Conservation (phyloP, 1,284 basidiomycete species). For the Ustilago xerochloae region DNA sequence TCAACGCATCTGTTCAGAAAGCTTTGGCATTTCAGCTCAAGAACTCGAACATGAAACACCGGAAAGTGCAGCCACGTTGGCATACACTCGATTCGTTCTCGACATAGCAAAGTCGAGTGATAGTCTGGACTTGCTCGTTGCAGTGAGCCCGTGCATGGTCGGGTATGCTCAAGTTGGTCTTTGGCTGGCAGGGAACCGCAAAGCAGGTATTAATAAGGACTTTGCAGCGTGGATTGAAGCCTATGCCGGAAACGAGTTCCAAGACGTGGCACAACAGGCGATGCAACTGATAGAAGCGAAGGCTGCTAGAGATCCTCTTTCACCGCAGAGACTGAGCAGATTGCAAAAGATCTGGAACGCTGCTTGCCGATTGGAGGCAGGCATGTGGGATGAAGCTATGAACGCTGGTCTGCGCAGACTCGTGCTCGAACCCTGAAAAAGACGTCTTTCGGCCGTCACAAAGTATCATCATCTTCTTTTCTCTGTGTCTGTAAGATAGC, state of each 20-base stretch:
- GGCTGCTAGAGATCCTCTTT: slow-evolving; percentile 75
- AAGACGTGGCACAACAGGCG: slow-evolving; percentile 77
- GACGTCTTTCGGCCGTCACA: neutral
- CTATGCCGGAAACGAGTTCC: slow-evolving; percentile 79
- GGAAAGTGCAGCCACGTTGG: slow-evolving; percentile 60
- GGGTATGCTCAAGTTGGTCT: slow-evolving; percentile 95
- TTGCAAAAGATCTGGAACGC: slow-evolving; percentile 81
- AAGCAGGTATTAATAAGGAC: slow-evolving; percentile 13
- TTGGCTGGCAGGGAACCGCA: slow-evolving; percentile 69
- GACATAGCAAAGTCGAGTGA: slow-evolving; percentile 72
- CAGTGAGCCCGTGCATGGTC: slow-evolving; percentile 84
- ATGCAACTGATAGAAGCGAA: slow-evolving; percentile 72
- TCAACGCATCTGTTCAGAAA: slow-evolving; percentile 44
- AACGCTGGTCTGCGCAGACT: slow-evolving; percentile 13
- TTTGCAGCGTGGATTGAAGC: slow-evolving; percentile 80
- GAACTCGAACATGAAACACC: slow-evolving; percentile 45
- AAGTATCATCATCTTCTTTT: too few species aligned
- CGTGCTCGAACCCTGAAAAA: slow-evolving; percentile 29
- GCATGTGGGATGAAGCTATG: slow-evolving; percentile 89
- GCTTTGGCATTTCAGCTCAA: slow-evolving; percentile 39
- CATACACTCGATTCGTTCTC: slow-evolving; percentile 64
- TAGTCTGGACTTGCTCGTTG: slow-evolving; percentile 79
- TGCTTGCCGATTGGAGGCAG: slow-evolving; percentile 80
- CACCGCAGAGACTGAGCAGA: slow-evolving; percentile 74
- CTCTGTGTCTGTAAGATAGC: neutral